These are phyloP conservation scores for Lipomyces mesembrius DNA, from an alignment of 805 yeast species.

Conservation along the genomic window DNA sequence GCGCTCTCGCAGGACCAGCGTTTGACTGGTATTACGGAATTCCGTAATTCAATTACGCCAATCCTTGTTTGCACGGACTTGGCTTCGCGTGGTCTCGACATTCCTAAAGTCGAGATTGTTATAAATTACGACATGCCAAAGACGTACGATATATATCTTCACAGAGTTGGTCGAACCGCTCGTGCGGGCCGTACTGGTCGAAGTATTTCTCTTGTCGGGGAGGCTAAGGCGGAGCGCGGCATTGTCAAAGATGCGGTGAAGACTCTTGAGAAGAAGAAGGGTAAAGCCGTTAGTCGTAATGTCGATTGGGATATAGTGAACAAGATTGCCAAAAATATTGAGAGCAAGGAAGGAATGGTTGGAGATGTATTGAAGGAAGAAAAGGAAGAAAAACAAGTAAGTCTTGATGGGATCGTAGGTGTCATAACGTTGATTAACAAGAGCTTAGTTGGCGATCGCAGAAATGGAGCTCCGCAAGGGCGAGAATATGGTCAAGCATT, in stretches of 20 bases:
- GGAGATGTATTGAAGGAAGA: constrained; percentile 86
- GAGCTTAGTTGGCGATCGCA: constrained; percentile 62
- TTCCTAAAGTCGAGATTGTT: constrained; percentile 94
- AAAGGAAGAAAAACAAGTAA: constrained; percentile 74
- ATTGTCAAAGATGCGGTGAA: constrained; percentile 91
- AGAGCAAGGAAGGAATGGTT: constrained; percentile 61
- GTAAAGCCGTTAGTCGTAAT: constrained; percentile 70
- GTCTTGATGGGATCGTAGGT: not conserved
- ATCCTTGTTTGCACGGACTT: constrained; percentile 93
- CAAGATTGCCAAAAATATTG: constrained; percentile 63
- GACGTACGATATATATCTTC: constrained; percentile 85
- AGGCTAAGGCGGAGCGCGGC: constrained; percentile 78
- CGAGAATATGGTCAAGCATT: constrained; percentile 77
- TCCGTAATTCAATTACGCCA: constrained; percentile 82
- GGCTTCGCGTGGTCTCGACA: constrained; percentile 99
- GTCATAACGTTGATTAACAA: constrained; percentile 5
- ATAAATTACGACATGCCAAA: constrained; percentile 96
- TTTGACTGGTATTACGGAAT: constrained; percentile 76
- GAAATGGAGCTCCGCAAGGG: constrained; percentile 90
- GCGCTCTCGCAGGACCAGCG: constrained; percentile 92
- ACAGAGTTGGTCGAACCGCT: constrained; percentile 99
- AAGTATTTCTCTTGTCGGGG: constrained; percentile 93
- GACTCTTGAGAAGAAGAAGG: constrained; percentile 62
- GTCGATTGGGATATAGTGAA: constrained; percentile 91
- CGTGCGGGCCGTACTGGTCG: constrained; percentile 98